Percentiles rank a stretch among this genome's conserved stretches.
phyloP scores from a whole-genome alignment of 2,329 filamentous ascomycete genomes.

The Fusarium sp. region DNA sequence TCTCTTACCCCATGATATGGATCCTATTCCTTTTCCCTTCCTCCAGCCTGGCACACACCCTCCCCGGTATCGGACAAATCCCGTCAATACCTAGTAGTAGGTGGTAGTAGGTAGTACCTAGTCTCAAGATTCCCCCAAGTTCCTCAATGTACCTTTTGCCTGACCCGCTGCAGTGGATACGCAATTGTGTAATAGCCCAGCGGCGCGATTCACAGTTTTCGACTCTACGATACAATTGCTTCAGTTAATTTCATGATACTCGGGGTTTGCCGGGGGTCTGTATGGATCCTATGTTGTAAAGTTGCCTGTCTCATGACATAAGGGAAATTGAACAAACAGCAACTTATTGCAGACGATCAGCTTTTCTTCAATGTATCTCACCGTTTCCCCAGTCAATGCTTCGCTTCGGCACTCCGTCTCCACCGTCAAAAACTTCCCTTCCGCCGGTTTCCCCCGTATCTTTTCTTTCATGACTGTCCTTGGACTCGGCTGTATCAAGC shows the following conservation, averaged over 20 bases:
- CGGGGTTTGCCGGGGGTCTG: slow-evolving; percentile 6
- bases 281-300: slow-evolving; percentile 31
- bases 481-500: neutral
- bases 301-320: slow-evolving; percentile 27
- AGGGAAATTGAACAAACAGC: slow-evolving; percentile 11
- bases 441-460: slow-evolving; percentile 24
- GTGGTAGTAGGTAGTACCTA: too few species aligned
- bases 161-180: slow-evolving; percentile 33
- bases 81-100: too few species aligned
- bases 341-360: neutral
- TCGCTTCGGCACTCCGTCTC: slow-evolving; percentile 16
- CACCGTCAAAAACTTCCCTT: slow-evolving; percentile 30
- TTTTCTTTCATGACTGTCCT: neutral
- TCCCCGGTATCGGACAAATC: slow-evolving; percentile 35
- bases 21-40: neutral
- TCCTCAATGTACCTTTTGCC: slow-evolving; percentile 11
- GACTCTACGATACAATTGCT: neutral
- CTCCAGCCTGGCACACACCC: neutral
- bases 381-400: neutral
- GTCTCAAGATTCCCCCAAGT: slow-evolving; percentile 6
- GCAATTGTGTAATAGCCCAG: slow-evolving; percentile 34
- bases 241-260: slow-evolving; percentile 27
- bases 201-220: neutral
- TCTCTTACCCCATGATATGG: slow-evolving; percentile 26
- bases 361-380: neutral